Evolutionary conservation across 2,329 filamentous ascomycete genomes (phyloP), one percentile per base, ranked within the genome.

Genomic region (Arthrobotrys sinensis): DNA sequence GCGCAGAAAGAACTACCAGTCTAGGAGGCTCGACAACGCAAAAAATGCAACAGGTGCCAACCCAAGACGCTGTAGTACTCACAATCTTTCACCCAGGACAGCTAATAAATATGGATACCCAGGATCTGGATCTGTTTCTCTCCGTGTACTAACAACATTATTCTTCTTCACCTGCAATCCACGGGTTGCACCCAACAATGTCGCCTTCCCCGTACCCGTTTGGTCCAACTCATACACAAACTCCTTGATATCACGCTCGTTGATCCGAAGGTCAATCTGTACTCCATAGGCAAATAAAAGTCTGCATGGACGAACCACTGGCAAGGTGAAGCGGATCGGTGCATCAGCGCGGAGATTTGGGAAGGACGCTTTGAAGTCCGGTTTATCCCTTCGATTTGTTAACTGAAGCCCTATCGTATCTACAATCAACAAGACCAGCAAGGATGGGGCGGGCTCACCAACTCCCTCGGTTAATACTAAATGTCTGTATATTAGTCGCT

Each of bases 341-440:
- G 69, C 69, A n/a, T 73, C 69, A 24, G 69, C 46, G 3, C 69
- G 69, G 40, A 73, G 69, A 14, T 65, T 65, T 16, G 69, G 69
- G 19, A 50, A 66, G 1, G 10, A 38, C 10, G 5, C 11, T 34
- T 60, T 73, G 19, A 73, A 73, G 48, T 65, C 32, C 8, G 60
- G 16, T 36, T 66, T 66, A 7, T 73, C 60, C 69, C 69, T 73
- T 40, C 16, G 6, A 32, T 36, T n/a, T 40, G n/a, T 52, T 24
- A 38, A 10, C 14, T 36, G 7, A 5, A n/a, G n/a, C n/a, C 16
- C 3, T n/a, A 34, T 21, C 48, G 19, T 6, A 0, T 14, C 16
- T 16, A 12, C 8, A 36, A 14, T 38, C 3, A 40, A 40, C 36
- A 10, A n/a, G n/a, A n/a, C n/a, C n/a, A n/a, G n/a, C n/a, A n/a